phyloP scores from a whole-genome alignment of 2,329 filamentous ascomycete genomes.

The Graphiopsis chlorocephala region DNA sequence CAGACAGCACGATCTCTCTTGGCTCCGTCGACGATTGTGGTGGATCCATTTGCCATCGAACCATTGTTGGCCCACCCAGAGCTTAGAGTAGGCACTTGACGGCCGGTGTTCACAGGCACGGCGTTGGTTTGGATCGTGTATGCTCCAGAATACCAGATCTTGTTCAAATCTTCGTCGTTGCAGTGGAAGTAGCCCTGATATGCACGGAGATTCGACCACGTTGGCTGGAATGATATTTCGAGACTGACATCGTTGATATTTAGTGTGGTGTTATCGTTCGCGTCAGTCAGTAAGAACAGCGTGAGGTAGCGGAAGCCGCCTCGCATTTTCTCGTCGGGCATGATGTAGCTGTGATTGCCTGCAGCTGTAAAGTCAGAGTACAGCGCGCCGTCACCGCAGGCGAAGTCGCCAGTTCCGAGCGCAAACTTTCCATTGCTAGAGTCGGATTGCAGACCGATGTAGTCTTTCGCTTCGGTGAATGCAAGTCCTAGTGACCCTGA shows the following conservation, averaged over 20 bases:
- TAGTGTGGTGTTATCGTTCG: slow-evolving; percentile 38
- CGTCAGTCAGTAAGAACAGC: slow-evolving; percentile 29
- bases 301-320: slow-evolving; percentile 56
- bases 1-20: slow-evolving; percentile 60
- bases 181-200: slow-evolving; percentile 43
- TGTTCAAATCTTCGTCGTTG: slow-evolving; percentile 44
- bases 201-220: slow-evolving; percentile 42
- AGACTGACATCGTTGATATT: slow-evolving; percentile 40
- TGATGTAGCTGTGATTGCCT: slow-evolving; percentile 22
- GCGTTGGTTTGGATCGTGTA: slow-evolving; percentile 37
- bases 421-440: slow-evolving; percentile 42
- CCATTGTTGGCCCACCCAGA: slow-evolving; percentile 41
- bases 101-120: slow-evolving; percentile 32
- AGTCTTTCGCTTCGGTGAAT: slow-evolving; percentile 44
- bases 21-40: slow-evolving; percentile 50
- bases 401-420: slow-evolving; percentile 23
- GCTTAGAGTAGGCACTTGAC: slow-evolving; percentile 39
- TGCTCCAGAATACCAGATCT: slow-evolving; percentile 44
- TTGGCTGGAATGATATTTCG: slow-evolving; percentile 50
- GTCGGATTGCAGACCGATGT: slow-evolving; percentile 44
- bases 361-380: slow-evolving; percentile 41
- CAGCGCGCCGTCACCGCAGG: slow-evolving; percentile 44
- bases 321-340: slow-evolving; percentile 39
- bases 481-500: slow-evolving; percentile 38
- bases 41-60: slow-evolving; percentile 40